Percentiles rank a stretch among this genome's conserved stretches.
Evolutionary conservation across 257 asterid species (phyloP).

Genomic region (Solanum bukasovii): DNA sequence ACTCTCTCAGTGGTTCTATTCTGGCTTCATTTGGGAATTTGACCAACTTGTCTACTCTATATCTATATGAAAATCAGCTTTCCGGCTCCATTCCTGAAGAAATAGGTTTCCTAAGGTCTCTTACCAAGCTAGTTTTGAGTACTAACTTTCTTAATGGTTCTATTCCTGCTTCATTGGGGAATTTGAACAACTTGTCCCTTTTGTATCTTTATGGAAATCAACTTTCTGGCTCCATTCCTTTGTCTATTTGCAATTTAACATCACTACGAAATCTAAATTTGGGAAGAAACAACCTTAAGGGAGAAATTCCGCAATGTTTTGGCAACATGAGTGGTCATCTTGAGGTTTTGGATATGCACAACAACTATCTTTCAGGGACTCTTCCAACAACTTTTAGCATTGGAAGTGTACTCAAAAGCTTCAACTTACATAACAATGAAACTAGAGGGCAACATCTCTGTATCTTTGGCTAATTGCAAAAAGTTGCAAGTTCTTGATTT

Average conservation of each 20-base stretch:
- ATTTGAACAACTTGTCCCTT: not conserved
- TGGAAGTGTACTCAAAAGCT: not conserved
- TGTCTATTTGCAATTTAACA: not conserved
- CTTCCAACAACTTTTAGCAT: not conserved
- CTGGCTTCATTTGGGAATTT: not conserved
- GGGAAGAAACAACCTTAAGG: not conserved
- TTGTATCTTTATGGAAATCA: not conserved
- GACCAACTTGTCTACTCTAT: not conserved
- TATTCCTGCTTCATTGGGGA: not conserved
- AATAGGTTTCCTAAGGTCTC: not conserved
- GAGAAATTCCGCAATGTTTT: not conserved
- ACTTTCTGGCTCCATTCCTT: not conserved
- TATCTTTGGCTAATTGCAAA: not conserved
- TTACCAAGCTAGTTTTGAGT: not conserved
- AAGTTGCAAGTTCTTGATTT: not conserved
- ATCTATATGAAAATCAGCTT: not conserved
- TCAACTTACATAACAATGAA: not conserved
- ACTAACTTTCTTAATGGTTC: not conserved
- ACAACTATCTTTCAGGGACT: not conserved
- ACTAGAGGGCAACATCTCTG: not conserved
- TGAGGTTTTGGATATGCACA: not conserved
- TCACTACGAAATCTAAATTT: not conserved
- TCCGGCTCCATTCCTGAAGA: not conserved
- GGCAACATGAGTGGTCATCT: not conserved
- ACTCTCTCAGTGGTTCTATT: not conserved